Evolutionary conservation across 148 eudicot species (phyloP).

Genomic region (Diospyros lotus): DNA sequence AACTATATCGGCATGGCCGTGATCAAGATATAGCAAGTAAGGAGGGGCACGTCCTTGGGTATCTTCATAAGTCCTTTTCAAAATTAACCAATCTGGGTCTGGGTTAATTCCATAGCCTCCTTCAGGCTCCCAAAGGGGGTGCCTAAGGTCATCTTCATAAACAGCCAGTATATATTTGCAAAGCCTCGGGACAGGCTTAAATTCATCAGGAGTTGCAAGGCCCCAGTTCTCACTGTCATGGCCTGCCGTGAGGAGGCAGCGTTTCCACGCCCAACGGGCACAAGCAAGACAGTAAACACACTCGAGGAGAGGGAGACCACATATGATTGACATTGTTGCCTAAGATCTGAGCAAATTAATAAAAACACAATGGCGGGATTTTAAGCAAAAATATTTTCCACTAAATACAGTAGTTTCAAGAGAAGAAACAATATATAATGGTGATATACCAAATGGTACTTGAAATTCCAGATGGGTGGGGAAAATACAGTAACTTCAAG

Average conservation of each 20-base stretch:
- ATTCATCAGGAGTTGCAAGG: constrained; percentile 73
- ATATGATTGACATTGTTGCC: constrained; percentile 63
- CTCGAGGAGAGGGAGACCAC: constrained; percentile 80
- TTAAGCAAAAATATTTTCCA: background rate
- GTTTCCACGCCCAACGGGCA: constrained; percentile 92
- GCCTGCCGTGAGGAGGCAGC: constrained; percentile 72
- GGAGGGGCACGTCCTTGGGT: constrained; percentile 70
- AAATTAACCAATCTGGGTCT: constrained; percentile 47
- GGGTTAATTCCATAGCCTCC: constrained; percentile 79
- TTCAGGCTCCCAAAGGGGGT: constrained; percentile 76
- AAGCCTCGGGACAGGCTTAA: constrained; percentile 82
- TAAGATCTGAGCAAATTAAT: constrained; percentile 20
- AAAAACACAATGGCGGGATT: constrained; percentile 14
- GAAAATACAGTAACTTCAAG: background rate
- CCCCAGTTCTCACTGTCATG: constrained; percentile 96
- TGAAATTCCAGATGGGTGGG: background rate
- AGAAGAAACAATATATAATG: background rate
- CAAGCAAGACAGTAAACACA: constrained; percentile 91
- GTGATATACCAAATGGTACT: background rate
- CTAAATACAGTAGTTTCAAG: background rate
- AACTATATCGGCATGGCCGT: constrained; percentile 72
- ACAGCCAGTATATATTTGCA: constrained; percentile 80
- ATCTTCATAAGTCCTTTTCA: constrained; percentile 58
- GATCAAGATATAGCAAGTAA: constrained; percentile 74
- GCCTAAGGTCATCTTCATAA: constrained; percentile 74